phyloP scores from a whole-genome alignment of 139 green algal genomes.

The Asterochloris erici region DNA sequence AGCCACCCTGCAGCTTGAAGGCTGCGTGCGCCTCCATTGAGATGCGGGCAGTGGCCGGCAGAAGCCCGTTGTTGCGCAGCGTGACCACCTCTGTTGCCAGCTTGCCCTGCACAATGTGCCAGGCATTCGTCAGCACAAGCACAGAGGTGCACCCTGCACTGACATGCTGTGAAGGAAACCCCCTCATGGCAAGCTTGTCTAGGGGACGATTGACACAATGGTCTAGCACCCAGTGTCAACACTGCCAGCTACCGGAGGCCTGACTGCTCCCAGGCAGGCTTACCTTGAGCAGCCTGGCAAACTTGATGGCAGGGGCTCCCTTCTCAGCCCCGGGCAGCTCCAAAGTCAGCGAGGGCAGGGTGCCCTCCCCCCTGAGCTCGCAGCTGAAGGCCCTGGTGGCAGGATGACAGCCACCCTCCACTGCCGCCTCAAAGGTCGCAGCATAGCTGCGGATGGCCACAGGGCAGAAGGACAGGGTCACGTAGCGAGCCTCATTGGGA shows the following conservation, averaged over 20 bases:
- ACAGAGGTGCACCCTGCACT: neutral
- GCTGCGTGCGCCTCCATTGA: constrained; percentile 44
- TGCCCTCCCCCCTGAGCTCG: constrained; percentile 70
- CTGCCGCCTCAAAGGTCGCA: constrained; percentile 60
- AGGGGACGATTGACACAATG: no score
- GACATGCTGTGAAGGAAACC: neutral
- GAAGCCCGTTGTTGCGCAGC: constrained; percentile 69
- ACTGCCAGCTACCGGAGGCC: no score
- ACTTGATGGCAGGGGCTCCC: constrained; percentile 48
- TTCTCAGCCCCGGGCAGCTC: constrained; percentile 42
- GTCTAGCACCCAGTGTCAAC: no score
- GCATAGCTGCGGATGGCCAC: constrained; percentile 60
- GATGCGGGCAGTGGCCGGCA: constrained; percentile 54
- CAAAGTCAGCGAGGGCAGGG: constrained; percentile 64
- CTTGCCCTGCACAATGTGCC: constrained; percentile 27
- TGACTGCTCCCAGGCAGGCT: neutral
- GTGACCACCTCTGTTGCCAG: constrained; percentile 34
- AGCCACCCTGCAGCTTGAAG: constrained; percentile 42
- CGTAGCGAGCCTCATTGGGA: constrained; percentile 41
- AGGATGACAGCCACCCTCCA: constrained; percentile 59
- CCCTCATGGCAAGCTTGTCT: no score
- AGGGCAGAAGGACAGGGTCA: constrained; percentile 56
- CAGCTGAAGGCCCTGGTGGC: constrained; percentile 63
- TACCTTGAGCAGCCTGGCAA: constrained; percentile 51
- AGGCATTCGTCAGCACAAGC: neutral